phyloP scores from a whole-genome alignment of 2,329 filamentous ascomycete species.

The Phyllosticta citrichinensis region DNA sequence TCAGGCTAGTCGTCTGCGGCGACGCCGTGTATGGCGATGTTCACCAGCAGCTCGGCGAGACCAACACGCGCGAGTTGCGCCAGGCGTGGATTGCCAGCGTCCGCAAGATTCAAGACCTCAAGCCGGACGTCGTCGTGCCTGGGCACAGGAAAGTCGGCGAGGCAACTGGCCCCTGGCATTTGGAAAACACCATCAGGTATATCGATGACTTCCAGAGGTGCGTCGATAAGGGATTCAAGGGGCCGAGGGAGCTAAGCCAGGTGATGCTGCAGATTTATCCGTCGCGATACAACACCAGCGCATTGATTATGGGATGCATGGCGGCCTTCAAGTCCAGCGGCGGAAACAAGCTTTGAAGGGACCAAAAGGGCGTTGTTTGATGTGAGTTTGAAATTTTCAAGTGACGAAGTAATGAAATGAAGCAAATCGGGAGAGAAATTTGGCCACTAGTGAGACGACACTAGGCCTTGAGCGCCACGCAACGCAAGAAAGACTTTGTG shows the following conservation, averaged over 20 bases:
- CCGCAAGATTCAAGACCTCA: constrained; percentile 22
- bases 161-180: constrained; percentile 19
- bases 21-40: constrained; percentile 31
- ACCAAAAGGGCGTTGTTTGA: no score
- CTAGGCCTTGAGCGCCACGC: background rate
- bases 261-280: constrained; percentile 14
- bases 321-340: background rate
- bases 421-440: background rate
- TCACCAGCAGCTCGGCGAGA: constrained; percentile 28
- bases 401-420: background rate
- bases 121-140: constrained; percentile 23
- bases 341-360: background rate
- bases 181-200: constrained; percentile 20
- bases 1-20: constrained; percentile 28
- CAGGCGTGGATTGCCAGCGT: constrained; percentile 25
- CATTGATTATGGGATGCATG: constrained; percentile 7
- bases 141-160: constrained; percentile 21
- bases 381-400: no score
- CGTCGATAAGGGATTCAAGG: constrained; percentile 5
- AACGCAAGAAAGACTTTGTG: background rate
- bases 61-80: constrained; percentile 22
- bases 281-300: constrained; percentile 11
- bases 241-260: constrained; percentile 7
- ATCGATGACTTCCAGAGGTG: constrained; percentile 14
- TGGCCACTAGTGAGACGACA: background rate